phyloP scores from a whole-genome alignment of 805 yeast species.

The Candida nonsorbophila region DNA sequence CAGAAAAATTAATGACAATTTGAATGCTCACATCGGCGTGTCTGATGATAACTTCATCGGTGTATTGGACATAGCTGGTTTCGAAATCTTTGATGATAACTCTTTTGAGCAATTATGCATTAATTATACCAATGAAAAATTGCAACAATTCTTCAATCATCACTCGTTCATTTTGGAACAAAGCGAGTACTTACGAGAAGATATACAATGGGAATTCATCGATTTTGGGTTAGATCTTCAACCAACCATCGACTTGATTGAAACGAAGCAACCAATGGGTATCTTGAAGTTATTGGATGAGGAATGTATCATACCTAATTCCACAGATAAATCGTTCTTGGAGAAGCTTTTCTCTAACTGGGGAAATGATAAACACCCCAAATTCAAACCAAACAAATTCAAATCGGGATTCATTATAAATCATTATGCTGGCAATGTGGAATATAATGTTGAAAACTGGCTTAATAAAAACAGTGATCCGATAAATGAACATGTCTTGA shows the following conservation, averaged over 20 bases:
- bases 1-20: conserved; percentile 62
- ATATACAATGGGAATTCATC: conserved; percentile 65
- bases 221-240: conserved; percentile 95
- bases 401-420: conserved; percentile 75
- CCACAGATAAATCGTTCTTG: conserved; percentile 76
- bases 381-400: conserved; percentile 70
- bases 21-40: conserved; percentile 29
- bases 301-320: conserved; percentile 91
- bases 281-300: conserved; percentile 84
- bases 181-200: conserved; percentile 54
- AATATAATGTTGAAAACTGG: conserved; percentile 90
- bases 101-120: conserved; percentile 59
- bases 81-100: conserved; percentile 53
- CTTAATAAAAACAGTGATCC: conserved; percentile 93
- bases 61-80: conserved; percentile 58
- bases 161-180: conserved; percentile 59
- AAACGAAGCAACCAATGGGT: conserved; percentile 60
- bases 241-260: conserved; percentile 90
- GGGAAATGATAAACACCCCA: conserved; percentile 37
- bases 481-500: conserved; percentile 66
- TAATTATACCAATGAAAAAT: conserved; percentile 55
- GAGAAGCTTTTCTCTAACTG: conserved; percentile 70
- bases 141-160: conserved; percentile 59
- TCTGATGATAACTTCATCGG: conserved; percentile 41
- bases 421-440: conserved; percentile 97